Conservation (phyloP, 148 eudicot species). For the Vaccinium macrocarpon region DNA sequence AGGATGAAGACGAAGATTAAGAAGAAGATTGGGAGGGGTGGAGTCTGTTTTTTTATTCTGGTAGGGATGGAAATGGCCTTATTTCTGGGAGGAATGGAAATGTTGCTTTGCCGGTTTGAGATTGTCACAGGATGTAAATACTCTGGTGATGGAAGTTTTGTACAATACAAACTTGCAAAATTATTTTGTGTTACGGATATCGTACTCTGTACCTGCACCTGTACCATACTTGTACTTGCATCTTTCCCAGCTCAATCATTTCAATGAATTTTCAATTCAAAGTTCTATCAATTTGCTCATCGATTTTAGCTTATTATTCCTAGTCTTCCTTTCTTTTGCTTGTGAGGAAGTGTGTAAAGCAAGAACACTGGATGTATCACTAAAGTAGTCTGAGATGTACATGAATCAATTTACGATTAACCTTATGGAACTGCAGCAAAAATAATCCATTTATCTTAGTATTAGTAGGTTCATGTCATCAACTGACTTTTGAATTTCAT, state of each 20-base stretch:
- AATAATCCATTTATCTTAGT: no score
- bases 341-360: background rate
- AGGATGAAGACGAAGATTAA: slow-evolving; percentile 36
- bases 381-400: background rate
- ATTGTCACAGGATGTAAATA: background rate
- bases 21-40: background rate
- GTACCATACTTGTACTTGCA: background rate
- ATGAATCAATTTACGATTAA: background rate
- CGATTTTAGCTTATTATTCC: slow-evolving; percentile 25
- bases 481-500: no score
- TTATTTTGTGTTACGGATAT: background rate
- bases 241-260: background rate
- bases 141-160: background rate
- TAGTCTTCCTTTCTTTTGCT: background rate
- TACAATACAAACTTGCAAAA: background rate
- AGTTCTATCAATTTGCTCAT: slow-evolving; percentile 14
- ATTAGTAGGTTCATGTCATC: no score
- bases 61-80: background rate
- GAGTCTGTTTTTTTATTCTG: background rate
- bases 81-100: background rate
- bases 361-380: background rate
- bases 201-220: background rate
- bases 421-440: background rate
- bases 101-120: background rate
- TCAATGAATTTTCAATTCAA: background rate